Percentiles rank a stretch among this genome's conserved stretches.
Evolutionary conservation across 176 grass and related monocot genomes (phyloP).

Genomic region (Musa acuminata): DNA sequence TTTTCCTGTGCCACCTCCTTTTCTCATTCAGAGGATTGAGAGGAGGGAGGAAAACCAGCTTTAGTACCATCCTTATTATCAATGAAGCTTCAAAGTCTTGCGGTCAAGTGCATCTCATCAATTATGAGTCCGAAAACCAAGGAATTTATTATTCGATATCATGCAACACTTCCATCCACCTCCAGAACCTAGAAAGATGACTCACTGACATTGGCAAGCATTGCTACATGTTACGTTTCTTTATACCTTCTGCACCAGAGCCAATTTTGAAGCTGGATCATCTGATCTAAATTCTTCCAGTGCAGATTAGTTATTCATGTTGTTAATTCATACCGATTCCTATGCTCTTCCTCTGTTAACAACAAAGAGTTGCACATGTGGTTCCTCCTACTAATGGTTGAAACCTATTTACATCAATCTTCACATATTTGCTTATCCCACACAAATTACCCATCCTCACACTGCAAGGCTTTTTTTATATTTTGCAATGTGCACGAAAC

Average conservation of each 20-base stretch:
- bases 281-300: not conserved
- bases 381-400: not conserved
- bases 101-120: too few relatives aligned
- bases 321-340: not conserved
- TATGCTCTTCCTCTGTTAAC: not conserved
- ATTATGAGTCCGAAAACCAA: too few relatives aligned
- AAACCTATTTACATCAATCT: not conserved
- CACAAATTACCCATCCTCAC: slow-evolving; percentile 25
- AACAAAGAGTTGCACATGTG: not conserved
- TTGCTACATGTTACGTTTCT: not conserved
- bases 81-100: not conserved
- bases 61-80: too few relatives aligned
- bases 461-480: slow-evolving; percentile 47
- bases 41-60: not conserved
- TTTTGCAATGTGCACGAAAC: slow-evolving; percentile 43
- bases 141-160: not conserved
- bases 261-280: not conserved
- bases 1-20: not conserved
- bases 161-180: not conserved
- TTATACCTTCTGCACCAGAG: not conserved
- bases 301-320: not conserved
- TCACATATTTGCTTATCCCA: not conserved
- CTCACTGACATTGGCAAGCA: not conserved
- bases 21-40: not conserved
- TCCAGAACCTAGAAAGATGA: not conserved